Evolutionary conservation across 2,329 filamentous ascomycete species (phyloP).

Genomic region (Phyllosticta citrichinensis): DNA sequence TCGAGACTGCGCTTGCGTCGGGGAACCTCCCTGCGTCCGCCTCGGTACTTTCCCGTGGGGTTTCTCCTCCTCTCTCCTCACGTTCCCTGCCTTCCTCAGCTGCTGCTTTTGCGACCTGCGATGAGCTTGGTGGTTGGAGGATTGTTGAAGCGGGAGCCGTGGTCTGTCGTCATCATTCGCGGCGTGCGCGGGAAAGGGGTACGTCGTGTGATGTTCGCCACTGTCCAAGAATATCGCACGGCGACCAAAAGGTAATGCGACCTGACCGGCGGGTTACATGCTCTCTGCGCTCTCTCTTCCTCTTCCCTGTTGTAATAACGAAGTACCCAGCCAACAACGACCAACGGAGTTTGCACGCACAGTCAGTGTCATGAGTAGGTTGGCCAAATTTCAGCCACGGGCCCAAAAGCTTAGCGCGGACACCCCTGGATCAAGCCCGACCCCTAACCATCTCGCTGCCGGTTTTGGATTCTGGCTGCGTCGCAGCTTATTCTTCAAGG

Average conservation of each 20-base stretch:
- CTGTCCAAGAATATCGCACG: not conserved
- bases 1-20: not conserved
- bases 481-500: not conserved
- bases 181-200: not conserved
- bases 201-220: not conserved
- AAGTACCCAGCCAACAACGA: not conserved
- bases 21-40: not conserved
- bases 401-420: not conserved
- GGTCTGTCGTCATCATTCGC: not conserved
- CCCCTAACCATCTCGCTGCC: not conserved
- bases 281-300: not conserved
- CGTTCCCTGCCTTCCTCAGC: not conserved
- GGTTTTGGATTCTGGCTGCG: not conserved
- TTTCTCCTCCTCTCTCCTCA: not conserved
- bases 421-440: not conserved
- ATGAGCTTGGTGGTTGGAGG: not conserved
- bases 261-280: not conserved
- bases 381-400: not conserved
- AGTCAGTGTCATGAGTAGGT: not conserved
- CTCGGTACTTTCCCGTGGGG: not conserved
- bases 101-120: too few relatives aligned
- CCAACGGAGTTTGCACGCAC: not conserved
- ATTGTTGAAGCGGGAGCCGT: not conserved
- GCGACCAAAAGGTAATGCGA: not conserved
- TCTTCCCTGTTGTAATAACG: not conserved